Evolutionary conservation across 202 grass and related monocot genomes (phyloP).

Genomic region (Setaria viridis): DNA sequence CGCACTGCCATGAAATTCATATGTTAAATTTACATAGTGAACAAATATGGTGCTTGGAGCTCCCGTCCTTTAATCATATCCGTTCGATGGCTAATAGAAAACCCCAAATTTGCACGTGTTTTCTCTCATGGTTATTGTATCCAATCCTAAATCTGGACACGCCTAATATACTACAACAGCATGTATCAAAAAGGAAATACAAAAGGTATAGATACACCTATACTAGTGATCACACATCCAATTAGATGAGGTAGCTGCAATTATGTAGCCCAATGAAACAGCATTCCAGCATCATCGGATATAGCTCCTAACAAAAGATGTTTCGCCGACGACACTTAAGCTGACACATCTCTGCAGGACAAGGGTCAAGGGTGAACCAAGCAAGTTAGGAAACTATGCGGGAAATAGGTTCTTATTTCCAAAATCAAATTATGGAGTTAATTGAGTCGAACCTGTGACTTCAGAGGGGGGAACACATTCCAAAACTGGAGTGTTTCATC

Average conservation of each 20-base stretch:
- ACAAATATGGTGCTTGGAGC: not conserved
- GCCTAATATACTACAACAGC: not conserved
- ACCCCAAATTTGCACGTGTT: not conserved
- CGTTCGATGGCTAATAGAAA: not conserved
- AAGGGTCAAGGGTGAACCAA: constrained; percentile 28
- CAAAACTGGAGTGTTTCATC: constrained; percentile 95
- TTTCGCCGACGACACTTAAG: constrained; percentile 81
- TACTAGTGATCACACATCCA: not conserved
- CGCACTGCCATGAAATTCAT: too few relatives aligned
- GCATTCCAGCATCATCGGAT: constrained; percentile 67
- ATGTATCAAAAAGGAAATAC: too few relatives aligned
- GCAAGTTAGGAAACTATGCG: not conserved
- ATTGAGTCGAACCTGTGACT: constrained; percentile 67
- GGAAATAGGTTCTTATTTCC: not conserved
- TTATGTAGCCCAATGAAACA: not conserved
- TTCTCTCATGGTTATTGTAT: not conserved
- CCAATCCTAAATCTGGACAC: not conserved
- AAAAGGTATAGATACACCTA: too few relatives aligned
- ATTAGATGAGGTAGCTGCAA: constrained; percentile 7
- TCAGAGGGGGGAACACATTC: constrained; percentile 92
- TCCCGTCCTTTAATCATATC: not conserved
- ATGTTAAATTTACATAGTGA: not conserved
- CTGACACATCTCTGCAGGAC: constrained; percentile 67
- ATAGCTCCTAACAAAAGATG: constrained; percentile 85
- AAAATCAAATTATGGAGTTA: not conserved